Base-by-base conservation (phyloP, 2,329 filamentous ascomycete species). In the Neospermospora avenae region DNA sequence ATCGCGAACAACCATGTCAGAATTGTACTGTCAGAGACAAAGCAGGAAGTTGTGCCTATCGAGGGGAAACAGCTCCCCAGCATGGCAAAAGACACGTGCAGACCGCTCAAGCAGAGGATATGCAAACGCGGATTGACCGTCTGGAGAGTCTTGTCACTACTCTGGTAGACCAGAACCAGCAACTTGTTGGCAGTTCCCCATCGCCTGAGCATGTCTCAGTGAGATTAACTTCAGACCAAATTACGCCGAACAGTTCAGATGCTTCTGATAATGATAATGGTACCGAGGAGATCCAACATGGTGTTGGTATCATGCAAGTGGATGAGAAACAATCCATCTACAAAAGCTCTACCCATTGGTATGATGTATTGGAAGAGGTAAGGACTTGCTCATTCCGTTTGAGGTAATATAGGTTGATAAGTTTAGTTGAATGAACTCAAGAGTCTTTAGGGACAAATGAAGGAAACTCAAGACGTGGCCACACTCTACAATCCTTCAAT, bases 21-120 rank as follows among this genome's bases (percentile, higher is more conserved):
- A 97, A 97, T 72, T 98, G 93, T 74, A 86, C 89, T 60, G 96
- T 96, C 76, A 86, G 91, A 66, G 89, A 85, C 65, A 90, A 92
- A 74, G 85, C 87, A 6, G 76, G 81, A 54, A 87, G 89, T 61
- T 98, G 93, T 77, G 87, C 87, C 65, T 97, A 96, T 77, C 91
- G 90, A 24, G 51, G 81, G 84, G 48, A 60, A 22, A 31, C 73
- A 76, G 35, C 77, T 76, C 69, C 92, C 89, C 76, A 93, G 88
- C 79, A 24, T 13, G 31, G 37, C 16, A 42, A 62, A 76, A 79
- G 65, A 80, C 74, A 31, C 11, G 35, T 67, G 89, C 91, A 91
- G 96, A 61, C 77, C 96, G 65, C 93, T 89, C 37, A 76, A 96
- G 71, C 96, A 96, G 93, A 93, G 91, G 72, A 91, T 88, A 74